Conservation (phyloP, 2,329 filamentous ascomycete species). For the Aureobasidium sp. region DNA sequence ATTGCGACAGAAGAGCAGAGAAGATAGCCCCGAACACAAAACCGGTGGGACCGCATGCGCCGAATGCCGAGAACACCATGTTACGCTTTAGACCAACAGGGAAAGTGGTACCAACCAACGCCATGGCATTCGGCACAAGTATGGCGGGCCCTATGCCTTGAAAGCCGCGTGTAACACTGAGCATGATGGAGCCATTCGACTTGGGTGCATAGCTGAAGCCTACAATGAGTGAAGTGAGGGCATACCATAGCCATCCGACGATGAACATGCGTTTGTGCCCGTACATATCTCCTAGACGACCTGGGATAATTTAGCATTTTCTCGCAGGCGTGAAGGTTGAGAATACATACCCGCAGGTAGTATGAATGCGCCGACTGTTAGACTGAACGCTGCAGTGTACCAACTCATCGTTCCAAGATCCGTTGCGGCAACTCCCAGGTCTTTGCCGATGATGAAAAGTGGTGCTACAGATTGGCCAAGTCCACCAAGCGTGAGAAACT, state of each 20-base stretch:
- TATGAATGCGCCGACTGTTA: constrained; percentile 41
- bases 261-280: constrained; percentile 37
- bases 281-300: constrained; percentile 37
- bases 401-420: constrained; percentile 37
- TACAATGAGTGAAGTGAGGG: constrained; percentile 33
- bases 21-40: constrained; percentile 30
- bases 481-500: constrained; percentile 17
- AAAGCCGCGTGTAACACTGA: constrained; percentile 32
- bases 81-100: constrained; percentile 31
- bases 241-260: constrained; percentile 35
- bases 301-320: not conserved
- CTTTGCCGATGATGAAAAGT: constrained; percentile 40
- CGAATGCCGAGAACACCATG: constrained; percentile 33
- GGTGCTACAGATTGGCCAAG: constrained; percentile 28
- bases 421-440: constrained; percentile 34
- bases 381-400: constrained; percentile 37
- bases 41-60: constrained; percentile 30
- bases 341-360: constrained; percentile 30
- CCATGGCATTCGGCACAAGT: constrained; percentile 32
- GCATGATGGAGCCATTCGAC: constrained; percentile 24
- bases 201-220: constrained; percentile 33
- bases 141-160: constrained; percentile 35
- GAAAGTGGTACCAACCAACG: constrained; percentile 30
- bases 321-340: not conserved
- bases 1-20: constrained; percentile 28